These are phyloP conservation scores for Suillus plorans DNA, from an alignment of 768 basidiomycete species.

Conservation along the genomic window DNA sequence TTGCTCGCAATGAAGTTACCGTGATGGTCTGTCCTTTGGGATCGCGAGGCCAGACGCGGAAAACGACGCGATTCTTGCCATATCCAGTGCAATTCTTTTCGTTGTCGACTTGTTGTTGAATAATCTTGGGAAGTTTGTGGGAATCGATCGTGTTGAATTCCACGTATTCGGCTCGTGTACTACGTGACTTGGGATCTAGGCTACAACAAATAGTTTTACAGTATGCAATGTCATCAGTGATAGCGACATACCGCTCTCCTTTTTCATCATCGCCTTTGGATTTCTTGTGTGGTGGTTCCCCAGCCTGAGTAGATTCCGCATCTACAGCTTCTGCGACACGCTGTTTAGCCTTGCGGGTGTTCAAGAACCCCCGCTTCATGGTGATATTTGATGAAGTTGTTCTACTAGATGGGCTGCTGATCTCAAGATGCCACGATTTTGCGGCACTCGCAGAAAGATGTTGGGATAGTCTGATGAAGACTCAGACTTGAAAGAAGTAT, in stretches of 20 bases:
- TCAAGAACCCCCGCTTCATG: constrained; percentile 27
- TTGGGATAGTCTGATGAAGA: too few species aligned
- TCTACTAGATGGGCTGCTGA: too few species aligned
- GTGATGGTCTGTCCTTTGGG: constrained; percentile 14
- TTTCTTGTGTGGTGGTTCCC: not conserved
- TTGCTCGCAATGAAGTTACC: constrained; percentile 11
- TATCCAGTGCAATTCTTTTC: not conserved
- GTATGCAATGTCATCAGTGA: not conserved
- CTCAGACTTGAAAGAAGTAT: too few species aligned
- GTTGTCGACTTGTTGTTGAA: not conserved
- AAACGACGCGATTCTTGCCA: constrained; percentile 17
- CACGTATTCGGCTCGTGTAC: not conserved
- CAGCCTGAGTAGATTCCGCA: not conserved
- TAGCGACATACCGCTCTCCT: constrained; percentile 2
- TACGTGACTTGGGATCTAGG: not conserved
- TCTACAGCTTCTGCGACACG: constrained; percentile 8
- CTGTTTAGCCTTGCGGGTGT: constrained; percentile 11
- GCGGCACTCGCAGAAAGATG: too few species aligned
- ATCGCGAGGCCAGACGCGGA: constrained; percentile 27
- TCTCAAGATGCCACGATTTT: too few species aligned
- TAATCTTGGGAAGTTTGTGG: not conserved
- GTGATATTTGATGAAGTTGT: not conserved
- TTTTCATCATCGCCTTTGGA: not conserved
- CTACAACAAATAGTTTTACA: not conserved
- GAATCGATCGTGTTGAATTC: not conserved